Conservation (phyloP, 495 filamentous ascomycete genomes). For the Tricharina praecox region DNA sequence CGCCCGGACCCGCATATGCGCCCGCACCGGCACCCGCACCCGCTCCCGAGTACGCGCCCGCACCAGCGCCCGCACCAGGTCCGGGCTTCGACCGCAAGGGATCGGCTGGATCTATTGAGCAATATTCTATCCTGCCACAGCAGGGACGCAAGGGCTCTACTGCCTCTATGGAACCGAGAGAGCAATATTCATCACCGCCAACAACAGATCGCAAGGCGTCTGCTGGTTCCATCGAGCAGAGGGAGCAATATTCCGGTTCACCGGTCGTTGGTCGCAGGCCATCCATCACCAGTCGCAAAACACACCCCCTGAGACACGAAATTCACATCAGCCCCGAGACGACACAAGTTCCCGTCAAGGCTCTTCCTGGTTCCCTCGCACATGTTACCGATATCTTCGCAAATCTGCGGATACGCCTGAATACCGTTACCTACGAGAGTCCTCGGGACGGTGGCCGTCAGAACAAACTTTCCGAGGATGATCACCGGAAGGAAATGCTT, state of each 20-base stretch:
- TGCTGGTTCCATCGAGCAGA: conserved; percentile 2
- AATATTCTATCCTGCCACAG: background rate
- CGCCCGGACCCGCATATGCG: conserved; percentile 9
- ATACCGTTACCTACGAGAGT: conserved; percentile 24
- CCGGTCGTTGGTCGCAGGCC: background rate
- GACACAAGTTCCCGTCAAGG: too few species aligned
- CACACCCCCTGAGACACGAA: conserved; percentile 54
- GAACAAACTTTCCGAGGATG: conserved; percentile 53
- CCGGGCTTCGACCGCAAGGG: background rate
- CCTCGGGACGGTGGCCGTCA: conserved; percentile 37
- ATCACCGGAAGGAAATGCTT: conserved; percentile 80
- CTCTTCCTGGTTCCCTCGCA: conserved; percentile 18
- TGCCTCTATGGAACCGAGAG: background rate
- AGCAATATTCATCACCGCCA: background rate
- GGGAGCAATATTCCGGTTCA: background rate
- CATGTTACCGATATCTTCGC: conserved; percentile 45
- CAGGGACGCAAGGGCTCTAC: background rate
- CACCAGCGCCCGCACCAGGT: conserved; percentile 14
- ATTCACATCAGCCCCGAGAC: conserved; percentile 45
- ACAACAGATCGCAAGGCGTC: conserved; percentile 15
- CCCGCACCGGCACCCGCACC: conserved; percentile 31
- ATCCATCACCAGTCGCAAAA: conserved; percentile 1
- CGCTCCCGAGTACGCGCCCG: conserved; percentile 31
- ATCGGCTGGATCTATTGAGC: background rate
- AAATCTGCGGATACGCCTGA: conserved; percentile 15